phyloP scores from a whole-genome alignment of 2,329 filamentous ascomycete species.

The Pezicula rhizophila region DNA sequence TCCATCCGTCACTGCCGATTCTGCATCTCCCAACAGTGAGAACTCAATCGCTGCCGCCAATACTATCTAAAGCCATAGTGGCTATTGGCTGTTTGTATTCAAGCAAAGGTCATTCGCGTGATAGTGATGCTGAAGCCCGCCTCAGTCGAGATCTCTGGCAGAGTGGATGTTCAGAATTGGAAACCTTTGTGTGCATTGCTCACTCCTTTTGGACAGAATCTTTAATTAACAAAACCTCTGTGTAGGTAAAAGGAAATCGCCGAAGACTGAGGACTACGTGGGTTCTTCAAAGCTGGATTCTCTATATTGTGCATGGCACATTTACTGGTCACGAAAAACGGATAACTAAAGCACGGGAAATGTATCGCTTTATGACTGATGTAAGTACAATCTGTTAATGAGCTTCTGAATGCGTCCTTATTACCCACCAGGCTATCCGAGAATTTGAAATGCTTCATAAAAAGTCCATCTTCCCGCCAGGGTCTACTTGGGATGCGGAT shows the following conservation, averaged over 20 bases:
- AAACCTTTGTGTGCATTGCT: neutral
- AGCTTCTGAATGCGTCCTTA: neutral
- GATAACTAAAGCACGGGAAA: constrained; percentile 21
- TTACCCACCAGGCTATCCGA: constrained; percentile 15
- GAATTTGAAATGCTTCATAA: constrained; percentile 24
- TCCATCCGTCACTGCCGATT: constrained; percentile 7
- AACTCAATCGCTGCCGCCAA: neutral
- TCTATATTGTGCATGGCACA: constrained; percentile 26
- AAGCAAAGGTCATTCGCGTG: no score
- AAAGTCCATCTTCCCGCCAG: constrained; percentile 17
- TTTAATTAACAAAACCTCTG: neutral
- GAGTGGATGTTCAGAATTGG: neutral
- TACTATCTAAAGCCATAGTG: constrained; percentile 1
- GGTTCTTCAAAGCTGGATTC: constrained; percentile 26
- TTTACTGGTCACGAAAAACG: constrained; percentile 22
- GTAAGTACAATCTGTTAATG: constrained; percentile 12
- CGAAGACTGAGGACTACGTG: constrained; percentile 20
- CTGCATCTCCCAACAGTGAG: constrained; percentile 3
- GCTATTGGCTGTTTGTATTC: constrained; percentile 7
- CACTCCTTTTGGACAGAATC: neutral
- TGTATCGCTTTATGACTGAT: constrained; percentile 24
- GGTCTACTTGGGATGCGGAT: constrained; percentile 7
- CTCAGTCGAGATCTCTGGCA: no score
- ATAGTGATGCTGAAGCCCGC: no score
- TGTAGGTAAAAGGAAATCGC: constrained; percentile 19